Evolutionary conservation across 371 early-diverging fungal genomes (phyloP).

Genomic region (Mucor mucedo): DNA sequence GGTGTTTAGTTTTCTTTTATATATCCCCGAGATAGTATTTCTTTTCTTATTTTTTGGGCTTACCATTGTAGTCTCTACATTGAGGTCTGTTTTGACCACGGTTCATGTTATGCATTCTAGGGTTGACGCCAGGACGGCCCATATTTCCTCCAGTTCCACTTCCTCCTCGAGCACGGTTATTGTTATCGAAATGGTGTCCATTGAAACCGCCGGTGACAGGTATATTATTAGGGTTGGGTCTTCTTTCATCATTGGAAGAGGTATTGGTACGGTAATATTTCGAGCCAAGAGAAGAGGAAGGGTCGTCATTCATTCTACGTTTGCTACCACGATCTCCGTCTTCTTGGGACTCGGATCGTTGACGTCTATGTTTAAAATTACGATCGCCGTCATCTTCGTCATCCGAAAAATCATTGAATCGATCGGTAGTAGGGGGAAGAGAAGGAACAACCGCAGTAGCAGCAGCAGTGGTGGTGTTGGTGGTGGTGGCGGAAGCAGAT

Average conservation of each 20-base stretch:
- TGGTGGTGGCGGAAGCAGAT: background rate
- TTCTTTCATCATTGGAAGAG: background rate
- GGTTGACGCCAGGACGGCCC: constrained; percentile 47
- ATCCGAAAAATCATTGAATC: constrained; percentile 63
- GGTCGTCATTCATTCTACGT: constrained; percentile 34
- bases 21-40: no score
- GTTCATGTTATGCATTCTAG: constrained; percentile 12
- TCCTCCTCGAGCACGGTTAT: constrained; percentile 9
- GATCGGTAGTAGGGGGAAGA: constrained; percentile 8
- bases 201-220: constrained; percentile 3
- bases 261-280: no score
- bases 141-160: constrained; percentile 36
- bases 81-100: constrained; percentile 48
- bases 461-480: no score
- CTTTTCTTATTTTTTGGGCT: background rate
- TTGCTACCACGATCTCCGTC: constrained; percentile 25
- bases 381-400: constrained; percentile 71
- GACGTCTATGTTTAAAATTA: constrained; percentile 76
- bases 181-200: constrained; percentile 12
- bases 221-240: constrained; percentile 2
- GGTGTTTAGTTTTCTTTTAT: no score
- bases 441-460: no score
- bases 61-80: constrained; percentile 83
- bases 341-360: constrained; percentile 50
- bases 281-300: no score